Conservation (phyloP, 495 filamentous ascomycete species). For the Penicillium diatomitis region DNA sequence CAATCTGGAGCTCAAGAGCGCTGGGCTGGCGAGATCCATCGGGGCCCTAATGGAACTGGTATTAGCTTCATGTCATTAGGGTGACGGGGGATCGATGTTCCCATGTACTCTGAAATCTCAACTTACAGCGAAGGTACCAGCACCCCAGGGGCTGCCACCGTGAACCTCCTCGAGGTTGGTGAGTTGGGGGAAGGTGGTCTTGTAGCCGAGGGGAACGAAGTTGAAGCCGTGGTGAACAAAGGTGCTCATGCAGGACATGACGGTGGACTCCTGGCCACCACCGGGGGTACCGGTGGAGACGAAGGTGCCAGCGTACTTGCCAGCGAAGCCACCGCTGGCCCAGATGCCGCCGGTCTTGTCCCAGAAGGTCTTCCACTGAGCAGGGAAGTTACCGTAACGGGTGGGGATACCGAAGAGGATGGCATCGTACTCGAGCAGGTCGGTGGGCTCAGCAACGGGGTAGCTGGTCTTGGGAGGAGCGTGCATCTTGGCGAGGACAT, state of each 20-base stretch:
- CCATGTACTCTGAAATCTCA: background rate
- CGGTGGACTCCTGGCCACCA: slow-evolving; percentile 91
- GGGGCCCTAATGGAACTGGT: slow-evolving; percentile 27
- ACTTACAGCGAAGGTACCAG: slow-evolving; percentile 79
- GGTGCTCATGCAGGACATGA: slow-evolving; percentile 74
- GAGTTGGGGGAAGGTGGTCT: slow-evolving; percentile 61
- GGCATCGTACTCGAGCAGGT: slow-evolving; percentile 73
- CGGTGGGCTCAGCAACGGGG: slow-evolving; percentile 56
- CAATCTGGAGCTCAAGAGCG: slow-evolving; percentile 64
- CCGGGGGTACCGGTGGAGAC: slow-evolving; percentile 71
- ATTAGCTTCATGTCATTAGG: too few relatives aligned
- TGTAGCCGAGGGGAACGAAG: slow-evolving; percentile 91
- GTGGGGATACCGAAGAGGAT: slow-evolving; percentile 96
- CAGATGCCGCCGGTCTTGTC: slow-evolving; percentile 72
- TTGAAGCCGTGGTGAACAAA: slow-evolving; percentile 89
- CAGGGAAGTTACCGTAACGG: slow-evolving; percentile 97
- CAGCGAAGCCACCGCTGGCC: slow-evolving; percentile 63
- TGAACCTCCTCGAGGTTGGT: slow-evolving; percentile 64
- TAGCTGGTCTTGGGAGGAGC: slow-evolving; percentile 69
- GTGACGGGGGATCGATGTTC: too few relatives aligned
- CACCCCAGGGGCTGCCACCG: slow-evolving; percentile 88
- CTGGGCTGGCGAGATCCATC: slow-evolving; percentile 79
- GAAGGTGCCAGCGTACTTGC: slow-evolving; percentile 92
- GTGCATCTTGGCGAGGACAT: slow-evolving; percentile 81
- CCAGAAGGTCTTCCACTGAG: slow-evolving; percentile 91